A percentile compares a stretch with the other conserved stretches of the same genome.
These are phyloP conservation scores for Elaeagnus macrophylla DNA, from an alignment of 306 rosid species.

Conservation along the genomic window DNA sequence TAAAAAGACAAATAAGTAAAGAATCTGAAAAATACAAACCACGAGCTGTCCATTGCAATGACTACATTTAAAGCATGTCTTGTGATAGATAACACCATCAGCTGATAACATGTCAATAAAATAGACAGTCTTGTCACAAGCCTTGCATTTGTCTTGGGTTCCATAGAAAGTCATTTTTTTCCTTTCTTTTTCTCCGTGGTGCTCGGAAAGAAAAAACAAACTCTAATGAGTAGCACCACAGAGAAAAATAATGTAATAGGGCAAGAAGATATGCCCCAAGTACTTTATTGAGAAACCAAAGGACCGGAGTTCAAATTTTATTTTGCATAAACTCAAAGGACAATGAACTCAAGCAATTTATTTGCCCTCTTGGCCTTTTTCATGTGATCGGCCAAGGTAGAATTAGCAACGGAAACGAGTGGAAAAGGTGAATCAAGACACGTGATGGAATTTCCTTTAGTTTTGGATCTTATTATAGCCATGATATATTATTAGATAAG, in stretches of 20 bases:
- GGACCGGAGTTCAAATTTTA: too few relatives aligned
- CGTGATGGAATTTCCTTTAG: constrained; percentile 11
- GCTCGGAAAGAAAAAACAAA: constrained; percentile 7
- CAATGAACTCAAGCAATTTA: constrained; percentile 11
- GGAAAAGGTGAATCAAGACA: constrained; percentile 29
- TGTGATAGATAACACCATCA: constrained; percentile 51
- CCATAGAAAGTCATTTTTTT: constrained; percentile 60
- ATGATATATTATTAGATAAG: too few relatives aligned
- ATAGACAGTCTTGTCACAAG: constrained; percentile 64
- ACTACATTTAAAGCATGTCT: constrained; percentile 59
- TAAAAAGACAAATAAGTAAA: too few relatives aligned
- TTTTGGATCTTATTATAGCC: constrained; percentile 11
- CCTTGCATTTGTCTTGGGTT: constrained; percentile 73
- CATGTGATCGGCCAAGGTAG: constrained; percentile 22
- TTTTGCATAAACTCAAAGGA: too few relatives aligned
- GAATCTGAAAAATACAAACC: constrained; percentile 19
- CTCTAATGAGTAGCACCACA: neutral
- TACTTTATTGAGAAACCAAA: too few relatives aligned
- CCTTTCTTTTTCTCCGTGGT: neutral
- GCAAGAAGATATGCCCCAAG: too few relatives aligned
- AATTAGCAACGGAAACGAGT: constrained; percentile 14
- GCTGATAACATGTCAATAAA: constrained; percentile 47
- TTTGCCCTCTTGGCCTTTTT: constrained; percentile 5
- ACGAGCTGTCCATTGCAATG: constrained; percentile 60
- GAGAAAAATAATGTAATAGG: neutral